A percentile compares a stretch with the other conserved stretches of the same genome.
Evolutionary conservation across 129 eudicot species (phyloP).

Genomic region (Arctium minus): DNA sequence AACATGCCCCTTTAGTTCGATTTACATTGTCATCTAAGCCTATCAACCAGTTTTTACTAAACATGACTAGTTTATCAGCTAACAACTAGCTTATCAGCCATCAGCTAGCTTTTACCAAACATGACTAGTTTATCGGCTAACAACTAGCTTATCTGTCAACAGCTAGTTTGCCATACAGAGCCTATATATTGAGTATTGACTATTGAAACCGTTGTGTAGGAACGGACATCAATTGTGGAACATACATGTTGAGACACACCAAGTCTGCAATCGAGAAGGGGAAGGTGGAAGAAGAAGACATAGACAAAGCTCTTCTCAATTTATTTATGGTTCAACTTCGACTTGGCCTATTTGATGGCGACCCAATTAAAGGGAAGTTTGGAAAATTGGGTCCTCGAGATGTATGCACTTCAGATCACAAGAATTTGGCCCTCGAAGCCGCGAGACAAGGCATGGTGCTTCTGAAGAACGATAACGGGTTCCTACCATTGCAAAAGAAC

Average conservation of each 20-base stretch:
- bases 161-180: not conserved
- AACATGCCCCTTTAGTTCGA: not conserved
- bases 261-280: conserved; percentile 61
- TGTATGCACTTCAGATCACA: conserved; percentile 65
- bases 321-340: conserved; percentile 71
- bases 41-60: not conserved
- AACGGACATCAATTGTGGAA: conserved; percentile 88
- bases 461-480: conserved; percentile 66
- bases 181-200: not conserved
- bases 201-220: conserved; percentile 40
- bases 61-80: not conserved
- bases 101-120: too few species aligned
- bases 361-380: conserved; percentile 46
- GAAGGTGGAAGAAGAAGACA: conserved; percentile 62
- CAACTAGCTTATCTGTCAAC: not conserved
- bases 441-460: conserved; percentile 87
- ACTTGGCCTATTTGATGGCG: conserved; percentile 77
- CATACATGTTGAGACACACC: conserved; percentile 68
- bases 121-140: too few species aligned
- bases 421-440: conserved; percentile 78
- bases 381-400: conserved; percentile 58
- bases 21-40: not conserved
- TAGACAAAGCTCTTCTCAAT: conserved; percentile 75
- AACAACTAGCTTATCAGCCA: too few species aligned
- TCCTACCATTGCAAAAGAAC: conserved; percentile 67